Percentiles rank a stretch among this genome's conserved stretches.
Evolutionary conservation across 2,329 filamentous ascomycete genomes (phyloP).

Genomic region (Sporothrix globosa): DNA sequence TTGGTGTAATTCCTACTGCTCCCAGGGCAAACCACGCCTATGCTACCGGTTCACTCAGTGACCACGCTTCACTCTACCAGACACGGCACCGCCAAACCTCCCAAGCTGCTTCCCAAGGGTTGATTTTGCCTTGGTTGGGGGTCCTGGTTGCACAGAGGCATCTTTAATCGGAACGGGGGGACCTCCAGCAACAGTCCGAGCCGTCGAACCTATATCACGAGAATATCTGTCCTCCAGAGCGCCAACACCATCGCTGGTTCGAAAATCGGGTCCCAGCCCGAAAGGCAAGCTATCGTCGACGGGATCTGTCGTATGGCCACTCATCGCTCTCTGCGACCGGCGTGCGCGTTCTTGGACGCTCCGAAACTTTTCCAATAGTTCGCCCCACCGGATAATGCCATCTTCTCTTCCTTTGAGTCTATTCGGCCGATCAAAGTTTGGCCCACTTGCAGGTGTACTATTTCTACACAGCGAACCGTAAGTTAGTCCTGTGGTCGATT

Average conservation of each 20-base stretch:
- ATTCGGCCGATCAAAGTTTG: slow-evolving; percentile 72
- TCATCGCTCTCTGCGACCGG: slow-evolving; percentile 65
- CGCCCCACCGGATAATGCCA: slow-evolving; percentile 83
- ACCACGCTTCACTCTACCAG: slow-evolving; percentile 63
- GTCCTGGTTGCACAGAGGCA: slow-evolving; percentile 47
- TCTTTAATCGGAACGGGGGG: slow-evolving; percentile 48
- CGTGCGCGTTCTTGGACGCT: slow-evolving; percentile 85
- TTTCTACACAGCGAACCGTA: slow-evolving; percentile 43
- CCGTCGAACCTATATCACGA: slow-evolving; percentile 51
- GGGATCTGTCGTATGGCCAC: slow-evolving; percentile 48
- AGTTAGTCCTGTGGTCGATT: background rate
- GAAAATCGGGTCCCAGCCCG: slow-evolving; percentile 43
- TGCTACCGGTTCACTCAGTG: slow-evolving; percentile 36
- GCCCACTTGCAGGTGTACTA: slow-evolving; percentile 52
- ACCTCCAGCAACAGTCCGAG: background rate
- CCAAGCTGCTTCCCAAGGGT: slow-evolving; percentile 71
- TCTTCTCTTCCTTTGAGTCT: slow-evolving; percentile 83
- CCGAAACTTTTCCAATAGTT: slow-evolving; percentile 93
- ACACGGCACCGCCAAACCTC: slow-evolving; percentile 70
- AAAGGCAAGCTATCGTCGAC: slow-evolving; percentile 53
- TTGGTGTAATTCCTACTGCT: background rate
- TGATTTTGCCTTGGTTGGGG: slow-evolving; percentile 61
- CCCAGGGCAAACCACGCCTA: background rate
- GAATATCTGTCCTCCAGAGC: slow-evolving; percentile 46
- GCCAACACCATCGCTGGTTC: slow-evolving; percentile 49